Percentiles rank a stretch among this genome's conserved stretches.
Conservation (phyloP, 768 basidiomycete genomes). For the Tulasnella sp. region DNA sequence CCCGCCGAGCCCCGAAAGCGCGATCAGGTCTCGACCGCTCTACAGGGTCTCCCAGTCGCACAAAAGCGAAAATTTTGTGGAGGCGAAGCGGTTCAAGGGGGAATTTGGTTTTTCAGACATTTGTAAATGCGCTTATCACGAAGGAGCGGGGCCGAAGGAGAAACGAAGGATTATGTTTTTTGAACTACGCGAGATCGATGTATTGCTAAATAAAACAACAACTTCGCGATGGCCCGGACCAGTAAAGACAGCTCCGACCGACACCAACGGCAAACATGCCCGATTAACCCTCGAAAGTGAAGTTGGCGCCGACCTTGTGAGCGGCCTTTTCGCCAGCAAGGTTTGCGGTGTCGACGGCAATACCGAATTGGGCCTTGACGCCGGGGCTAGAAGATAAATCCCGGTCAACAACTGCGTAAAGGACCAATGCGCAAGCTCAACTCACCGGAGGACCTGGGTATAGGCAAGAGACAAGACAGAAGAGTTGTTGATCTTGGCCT, state of each 20-base stretch:
- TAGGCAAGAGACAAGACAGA: slow-evolving; percentile 62
- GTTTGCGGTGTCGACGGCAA: slow-evolving; percentile 91
- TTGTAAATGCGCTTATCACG: background rate
- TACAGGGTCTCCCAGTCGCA: background rate
- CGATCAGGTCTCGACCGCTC: background rate
- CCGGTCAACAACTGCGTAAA: background rate
- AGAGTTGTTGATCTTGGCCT: slow-evolving; percentile 97
- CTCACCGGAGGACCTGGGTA: slow-evolving; percentile 72
- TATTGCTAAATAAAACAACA: background rate
- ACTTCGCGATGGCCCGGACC: background rate
- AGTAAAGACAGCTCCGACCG: background rate
- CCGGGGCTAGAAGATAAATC: slow-evolving; percentile 48
- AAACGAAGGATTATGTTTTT: background rate
- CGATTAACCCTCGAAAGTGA: slow-evolving; percentile 53
- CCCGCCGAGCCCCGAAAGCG: background rate
- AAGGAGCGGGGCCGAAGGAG: background rate
- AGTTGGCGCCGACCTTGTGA: slow-evolving; percentile 76
- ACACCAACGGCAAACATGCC: background rate
- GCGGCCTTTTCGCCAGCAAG: slow-evolving; percentile 58
- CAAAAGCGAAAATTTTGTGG: background rate
- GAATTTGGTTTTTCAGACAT: background rate
- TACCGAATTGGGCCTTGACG: slow-evolving; percentile 86
- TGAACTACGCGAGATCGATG: background rate
- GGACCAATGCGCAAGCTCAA: slow-evolving; percentile 13
- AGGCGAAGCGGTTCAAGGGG: background rate